Evolutionary conservation across 2,329 filamentous ascomycete species (phyloP).

Genomic region (Pseudomassariella vexata): DNA sequence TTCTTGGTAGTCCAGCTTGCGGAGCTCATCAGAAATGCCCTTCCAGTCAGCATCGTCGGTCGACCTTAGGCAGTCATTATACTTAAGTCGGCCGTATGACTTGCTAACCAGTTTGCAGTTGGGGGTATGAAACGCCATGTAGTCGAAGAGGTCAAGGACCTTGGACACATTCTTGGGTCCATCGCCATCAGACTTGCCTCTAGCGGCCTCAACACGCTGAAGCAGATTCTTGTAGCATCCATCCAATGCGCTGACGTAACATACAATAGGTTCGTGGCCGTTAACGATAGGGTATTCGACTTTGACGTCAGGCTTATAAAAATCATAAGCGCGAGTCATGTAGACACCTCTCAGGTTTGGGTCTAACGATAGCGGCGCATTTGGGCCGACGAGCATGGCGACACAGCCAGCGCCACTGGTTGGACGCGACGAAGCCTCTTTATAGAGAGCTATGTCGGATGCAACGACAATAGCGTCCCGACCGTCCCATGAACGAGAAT

Average conservation of each 20-base stretch:
- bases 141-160: constrained; percentile 45
- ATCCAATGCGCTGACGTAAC: constrained; percentile 42
- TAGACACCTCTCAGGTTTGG: constrained; percentile 39
- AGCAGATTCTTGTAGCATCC: background rate
- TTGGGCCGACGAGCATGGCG: constrained; percentile 45
- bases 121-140: constrained; percentile 48
- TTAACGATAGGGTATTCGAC: constrained; percentile 48
- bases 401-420: constrained; percentile 47
- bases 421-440: constrained; percentile 45
- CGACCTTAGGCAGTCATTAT: constrained; percentile 40
- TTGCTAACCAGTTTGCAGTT: constrained; percentile 50
- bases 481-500: constrained; percentile 47
- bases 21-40: background rate
- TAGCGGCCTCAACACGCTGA: background rate
- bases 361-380: constrained; percentile 43
- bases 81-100: constrained; percentile 44
- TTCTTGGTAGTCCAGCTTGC: background rate
- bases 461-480: constrained; percentile 45
- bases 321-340: constrained; percentile 46
- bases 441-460: constrained; percentile 48
- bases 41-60: background rate
- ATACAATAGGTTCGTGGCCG: constrained; percentile 45
- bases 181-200: constrained; percentile 37
- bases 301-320: constrained; percentile 49
- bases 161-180: constrained; percentile 45